These are phyloP conservation scores for Thielaviopsis ethacetica DNA, from an alignment of 2,329 filamentous ascomycete species.

Conservation along the genomic window DNA sequence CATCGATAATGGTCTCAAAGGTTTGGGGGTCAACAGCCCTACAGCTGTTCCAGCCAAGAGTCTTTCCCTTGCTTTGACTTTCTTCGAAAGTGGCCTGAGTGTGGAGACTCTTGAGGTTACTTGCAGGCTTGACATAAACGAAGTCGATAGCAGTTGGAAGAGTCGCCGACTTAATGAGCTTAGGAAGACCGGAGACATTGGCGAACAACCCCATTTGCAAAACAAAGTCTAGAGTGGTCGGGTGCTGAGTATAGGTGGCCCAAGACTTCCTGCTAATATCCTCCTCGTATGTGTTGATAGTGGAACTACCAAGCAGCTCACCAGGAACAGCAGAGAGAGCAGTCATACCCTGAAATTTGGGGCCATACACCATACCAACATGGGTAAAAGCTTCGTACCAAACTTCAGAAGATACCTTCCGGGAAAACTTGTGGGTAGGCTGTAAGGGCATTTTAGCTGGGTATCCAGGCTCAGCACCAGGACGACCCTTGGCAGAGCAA, in stretches of 20 bases:
- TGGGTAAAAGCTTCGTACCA: constrained; percentile 18
- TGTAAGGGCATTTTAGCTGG: neutral
- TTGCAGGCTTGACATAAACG: neutral
- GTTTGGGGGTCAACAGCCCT: neutral
- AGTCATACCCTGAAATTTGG: constrained; percentile 21
- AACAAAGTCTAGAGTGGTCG: neutral
- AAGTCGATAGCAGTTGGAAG: neutral
- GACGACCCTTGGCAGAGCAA: neutral
- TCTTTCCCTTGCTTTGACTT: neutral
- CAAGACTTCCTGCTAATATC: neutral
- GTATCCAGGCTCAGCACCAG: neutral
- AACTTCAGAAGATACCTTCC: neutral
- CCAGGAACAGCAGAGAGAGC: neutral
- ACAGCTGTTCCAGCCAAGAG: neutral
- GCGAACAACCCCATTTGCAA: neutral
- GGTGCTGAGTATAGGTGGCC: neutral
- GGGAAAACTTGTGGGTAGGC: neutral
- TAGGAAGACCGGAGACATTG: neutral
- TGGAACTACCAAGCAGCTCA: neutral
- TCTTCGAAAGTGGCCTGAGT: neutral
- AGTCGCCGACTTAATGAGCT: neutral
- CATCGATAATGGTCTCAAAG: neutral
- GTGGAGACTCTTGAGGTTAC: neutral
- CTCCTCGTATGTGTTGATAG: neutral
- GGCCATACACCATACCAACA: constrained; percentile 24